Evolutionary conservation across 192 early-diverging fungal species (phyloP).

Genomic region (Chytriomyces hyalinus): DNA sequence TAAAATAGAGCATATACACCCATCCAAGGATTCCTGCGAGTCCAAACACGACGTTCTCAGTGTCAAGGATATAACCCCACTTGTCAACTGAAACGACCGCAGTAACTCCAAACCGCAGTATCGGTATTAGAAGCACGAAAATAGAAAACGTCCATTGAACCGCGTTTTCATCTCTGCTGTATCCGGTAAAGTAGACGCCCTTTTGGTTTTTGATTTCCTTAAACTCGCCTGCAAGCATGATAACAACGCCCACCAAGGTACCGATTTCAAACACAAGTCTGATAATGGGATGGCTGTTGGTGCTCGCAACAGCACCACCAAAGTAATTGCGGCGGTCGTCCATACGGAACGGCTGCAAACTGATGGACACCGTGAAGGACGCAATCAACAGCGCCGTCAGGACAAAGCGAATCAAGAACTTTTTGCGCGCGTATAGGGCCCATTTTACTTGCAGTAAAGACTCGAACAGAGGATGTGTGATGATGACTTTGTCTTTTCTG

Average conservation of each 20-base stretch:
- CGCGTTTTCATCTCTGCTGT: slow-evolving; percentile 29
- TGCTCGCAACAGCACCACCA: neutral
- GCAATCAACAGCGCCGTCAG: slow-evolving; percentile 9
- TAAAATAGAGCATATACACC: slow-evolving; percentile 31
- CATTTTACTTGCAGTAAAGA: slow-evolving; percentile 37
- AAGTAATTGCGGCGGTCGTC: slow-evolving; percentile 10
- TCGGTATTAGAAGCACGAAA: slow-evolving; percentile 5
- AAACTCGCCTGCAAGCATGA: slow-evolving; percentile 4
- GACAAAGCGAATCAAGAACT: slow-evolving; percentile 31
- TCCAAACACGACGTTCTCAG: slow-evolving; percentile 29
- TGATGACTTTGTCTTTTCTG: slow-evolving; percentile 29
- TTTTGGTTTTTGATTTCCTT: neutral
- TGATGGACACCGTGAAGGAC: slow-evolving; percentile 26
- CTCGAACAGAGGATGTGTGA: slow-evolving; percentile 34
- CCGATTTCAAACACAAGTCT: slow-evolving; percentile 2
- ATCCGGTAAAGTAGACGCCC: slow-evolving; percentile 11
- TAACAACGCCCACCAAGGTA: neutral
- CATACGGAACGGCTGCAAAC: slow-evolving; percentile 15
- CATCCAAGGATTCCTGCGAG: slow-evolving; percentile 29
- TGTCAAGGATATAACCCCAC: slow-evolving; percentile 21
- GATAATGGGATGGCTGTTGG: neutral
- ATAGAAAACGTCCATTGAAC: slow-evolving; percentile 22
- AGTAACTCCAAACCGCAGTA: slow-evolving; percentile 19
- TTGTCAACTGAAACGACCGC: neutral
- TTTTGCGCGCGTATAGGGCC: slow-evolving; percentile 34